Percentiles rank a stretch among this genome's conserved stretches.
Conservation (phyloP, 805 yeast genomes). For the Sungouiozyma intestinalis region DNA sequence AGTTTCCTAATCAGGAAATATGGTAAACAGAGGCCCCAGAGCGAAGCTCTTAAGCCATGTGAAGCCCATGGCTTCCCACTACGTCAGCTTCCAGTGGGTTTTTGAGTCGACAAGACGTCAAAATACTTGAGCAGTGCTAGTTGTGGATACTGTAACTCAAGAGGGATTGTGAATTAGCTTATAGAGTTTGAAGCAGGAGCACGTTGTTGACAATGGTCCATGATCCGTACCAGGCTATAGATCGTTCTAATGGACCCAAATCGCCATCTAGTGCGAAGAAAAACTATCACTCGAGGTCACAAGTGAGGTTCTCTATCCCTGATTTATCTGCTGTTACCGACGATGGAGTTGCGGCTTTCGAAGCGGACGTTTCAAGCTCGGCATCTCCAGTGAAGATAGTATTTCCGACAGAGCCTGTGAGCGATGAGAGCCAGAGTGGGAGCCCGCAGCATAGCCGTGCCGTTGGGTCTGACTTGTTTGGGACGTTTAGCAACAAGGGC, state of each 20-base stretch:
- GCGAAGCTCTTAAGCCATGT: neutral
- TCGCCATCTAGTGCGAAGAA: neutral
- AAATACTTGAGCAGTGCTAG: too few species aligned
- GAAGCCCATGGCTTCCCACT: too few species aligned
- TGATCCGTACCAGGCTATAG: neutral
- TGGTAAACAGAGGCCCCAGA: neutral
- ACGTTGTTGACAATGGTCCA: too few species aligned
- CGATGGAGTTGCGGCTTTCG: too few species aligned
- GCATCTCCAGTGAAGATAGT: constrained; percentile 25
- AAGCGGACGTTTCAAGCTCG: constrained; percentile 2
- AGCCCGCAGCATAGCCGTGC: neutral
- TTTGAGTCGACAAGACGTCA: too few species aligned
- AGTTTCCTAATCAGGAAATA: constrained; percentile 17
- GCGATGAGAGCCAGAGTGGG: neutral
- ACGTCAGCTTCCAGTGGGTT: too few species aligned
- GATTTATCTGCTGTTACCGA: constrained; percentile 3
- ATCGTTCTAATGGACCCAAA: neutral
- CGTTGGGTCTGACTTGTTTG: too few species aligned
- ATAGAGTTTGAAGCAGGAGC: too few species aligned
- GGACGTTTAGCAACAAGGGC: constrained; percentile 2
- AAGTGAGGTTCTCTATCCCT: constrained; percentile 26
- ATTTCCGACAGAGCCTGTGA: constrained; percentile 14
- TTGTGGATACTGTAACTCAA: too few species aligned
- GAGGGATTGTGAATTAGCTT: too few species aligned
- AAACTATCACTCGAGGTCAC: constrained; percentile 9